These are phyloP conservation scores for Nakaseomyces bracarensis DNA, from an alignment of 1,139 yeast species.

Conservation along the genomic window DNA sequence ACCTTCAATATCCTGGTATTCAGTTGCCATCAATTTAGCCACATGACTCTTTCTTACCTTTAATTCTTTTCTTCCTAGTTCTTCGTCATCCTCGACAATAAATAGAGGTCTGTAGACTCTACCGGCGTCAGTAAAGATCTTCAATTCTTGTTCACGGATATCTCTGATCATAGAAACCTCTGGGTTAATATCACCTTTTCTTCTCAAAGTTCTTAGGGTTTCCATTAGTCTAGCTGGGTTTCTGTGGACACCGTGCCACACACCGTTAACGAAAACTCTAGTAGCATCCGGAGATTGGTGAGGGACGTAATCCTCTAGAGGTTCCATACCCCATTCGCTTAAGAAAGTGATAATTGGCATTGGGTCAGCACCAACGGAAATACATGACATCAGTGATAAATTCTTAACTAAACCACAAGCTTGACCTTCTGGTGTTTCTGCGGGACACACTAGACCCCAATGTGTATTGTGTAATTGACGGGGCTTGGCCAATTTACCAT, in stretches of 20 bases:
- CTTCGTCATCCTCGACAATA: conserved; percentile 78
- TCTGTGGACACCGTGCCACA: conserved; percentile 98
- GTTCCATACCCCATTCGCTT: conserved; percentile 99
- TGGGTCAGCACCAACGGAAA: conserved; percentile 95
- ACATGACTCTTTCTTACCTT: conserved; percentile 80
- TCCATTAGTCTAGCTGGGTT: conserved; percentile 88
- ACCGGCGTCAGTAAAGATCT: conserved; percentile 97
- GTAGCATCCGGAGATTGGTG: conserved; percentile 88
- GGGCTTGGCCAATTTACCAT: conserved; percentile 96
- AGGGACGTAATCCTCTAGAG: conserved; percentile 91
- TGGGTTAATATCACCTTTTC: conserved; percentile 92
- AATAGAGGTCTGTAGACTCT: conserved; percentile 94
- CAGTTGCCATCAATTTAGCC: conserved; percentile 57
- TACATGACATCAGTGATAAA: conserved; percentile 91
- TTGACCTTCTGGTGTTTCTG: conserved; percentile 99
- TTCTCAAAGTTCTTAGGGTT: conserved; percentile 83
- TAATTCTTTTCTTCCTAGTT: conserved; percentile 63
- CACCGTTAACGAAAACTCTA: conserved; percentile 94
- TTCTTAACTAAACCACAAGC: conserved; percentile 99
- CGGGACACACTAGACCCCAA: conserved; percentile 99
- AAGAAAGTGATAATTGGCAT: conserved; percentile 88
- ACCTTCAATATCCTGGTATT: conserved; percentile 44
- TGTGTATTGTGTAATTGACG: conserved; percentile 98
- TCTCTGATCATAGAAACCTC: conserved; percentile 96
- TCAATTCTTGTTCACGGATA: conserved; percentile 91